Evolutionary conservation across 495 filamentous ascomycete genomes (phyloP).

Genomic region (Podospora tetraspora): DNA sequence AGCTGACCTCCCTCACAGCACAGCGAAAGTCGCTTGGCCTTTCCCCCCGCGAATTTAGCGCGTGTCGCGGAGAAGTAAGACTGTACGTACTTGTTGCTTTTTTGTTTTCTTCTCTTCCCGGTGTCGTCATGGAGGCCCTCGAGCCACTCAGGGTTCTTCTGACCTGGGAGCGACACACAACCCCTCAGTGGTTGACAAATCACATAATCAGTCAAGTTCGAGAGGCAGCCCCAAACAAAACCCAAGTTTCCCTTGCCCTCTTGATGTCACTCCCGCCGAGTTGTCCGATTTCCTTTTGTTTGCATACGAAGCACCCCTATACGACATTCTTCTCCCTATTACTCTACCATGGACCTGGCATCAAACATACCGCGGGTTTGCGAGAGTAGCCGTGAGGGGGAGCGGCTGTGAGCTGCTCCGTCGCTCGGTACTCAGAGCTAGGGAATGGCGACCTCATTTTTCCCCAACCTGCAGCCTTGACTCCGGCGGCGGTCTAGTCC

Average conservation of each 20-base stretch:
- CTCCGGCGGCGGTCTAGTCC: slow-evolving; percentile 5
- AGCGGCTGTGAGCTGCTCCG: too few species aligned
- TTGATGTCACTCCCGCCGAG: slow-evolving; percentile 2
- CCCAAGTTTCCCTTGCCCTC: background rate
- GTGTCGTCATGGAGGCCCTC: background rate
- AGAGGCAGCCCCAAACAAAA: background rate
- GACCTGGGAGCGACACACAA: slow-evolving; percentile 24
- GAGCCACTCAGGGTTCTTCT: slow-evolving; percentile 14
- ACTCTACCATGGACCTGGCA: background rate
- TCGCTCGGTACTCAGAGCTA: background rate
- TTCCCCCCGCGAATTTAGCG: background rate
- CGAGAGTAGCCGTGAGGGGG: background rate
- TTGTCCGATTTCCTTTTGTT: slow-evolving; percentile 7
- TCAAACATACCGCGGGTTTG: background rate
- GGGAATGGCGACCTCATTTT: background rate
- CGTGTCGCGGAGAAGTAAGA: slow-evolving; percentile 10
- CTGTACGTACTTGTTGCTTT: slow-evolving; percentile 23
- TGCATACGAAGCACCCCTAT: background rate
- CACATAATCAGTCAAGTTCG: background rate
- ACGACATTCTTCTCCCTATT: background rate
- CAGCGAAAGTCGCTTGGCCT: background rate
- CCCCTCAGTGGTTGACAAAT: slow-evolving; percentile 12
- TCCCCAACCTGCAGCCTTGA: slow-evolving; percentile 15
- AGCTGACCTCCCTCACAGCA: background rate
- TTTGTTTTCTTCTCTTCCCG: slow-evolving; percentile 9